Conservation (phyloP, 2,329 filamentous ascomycete genomes). For the Mycocentrospora acerina region DNA sequence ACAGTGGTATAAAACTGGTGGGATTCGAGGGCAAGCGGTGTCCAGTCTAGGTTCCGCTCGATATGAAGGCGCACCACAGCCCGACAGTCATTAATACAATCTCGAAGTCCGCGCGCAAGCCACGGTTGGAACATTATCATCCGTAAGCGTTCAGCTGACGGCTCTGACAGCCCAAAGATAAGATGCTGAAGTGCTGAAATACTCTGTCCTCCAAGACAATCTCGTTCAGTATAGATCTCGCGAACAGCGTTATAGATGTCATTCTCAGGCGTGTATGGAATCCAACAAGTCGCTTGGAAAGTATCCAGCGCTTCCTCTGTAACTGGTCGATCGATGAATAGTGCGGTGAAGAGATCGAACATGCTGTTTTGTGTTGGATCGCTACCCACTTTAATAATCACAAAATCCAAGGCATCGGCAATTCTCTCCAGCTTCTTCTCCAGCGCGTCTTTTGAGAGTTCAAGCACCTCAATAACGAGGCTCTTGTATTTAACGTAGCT, state of each 20-base stretch:
- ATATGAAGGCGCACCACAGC: conserved; percentile 20
- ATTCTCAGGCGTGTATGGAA: conserved; percentile 9
- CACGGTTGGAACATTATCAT: conserved; percentile 17
- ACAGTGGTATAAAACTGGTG: conserved; percentile 20
- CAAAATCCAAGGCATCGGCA: conserved; percentile 7
- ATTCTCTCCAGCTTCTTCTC: conserved; percentile 16
- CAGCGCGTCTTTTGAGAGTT: conserved; percentile 19
- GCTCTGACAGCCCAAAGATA: conserved; percentile 16
- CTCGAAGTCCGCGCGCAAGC: conserved; percentile 23
- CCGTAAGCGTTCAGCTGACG: conserved; percentile 13
- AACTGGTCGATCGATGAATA: conserved; percentile 18
- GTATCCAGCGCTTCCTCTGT: conserved; percentile 21
- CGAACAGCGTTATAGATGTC: conserved; percentile 14
- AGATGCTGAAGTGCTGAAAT: conserved; percentile 19
- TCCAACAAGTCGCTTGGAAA: conserved; percentile 20
- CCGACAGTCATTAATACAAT: conserved; percentile 26
- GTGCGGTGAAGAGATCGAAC: conserved; percentile 21
- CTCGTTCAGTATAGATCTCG: conserved; percentile 8
- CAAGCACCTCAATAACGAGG: conserved; percentile 24
- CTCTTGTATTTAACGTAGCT: conserved; percentile 14
- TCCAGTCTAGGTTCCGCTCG: conserved; percentile 14
- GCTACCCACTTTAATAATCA: background rate
- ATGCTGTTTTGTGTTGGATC: conserved; percentile 2
- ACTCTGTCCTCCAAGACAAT: conserved; percentile 19
- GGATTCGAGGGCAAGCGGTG: conserved; percentile 19